These are phyloP conservation scores for Bassia scoparia DNA, from an alignment of 148 eudicot genomes.

Conservation along the genomic window DNA sequence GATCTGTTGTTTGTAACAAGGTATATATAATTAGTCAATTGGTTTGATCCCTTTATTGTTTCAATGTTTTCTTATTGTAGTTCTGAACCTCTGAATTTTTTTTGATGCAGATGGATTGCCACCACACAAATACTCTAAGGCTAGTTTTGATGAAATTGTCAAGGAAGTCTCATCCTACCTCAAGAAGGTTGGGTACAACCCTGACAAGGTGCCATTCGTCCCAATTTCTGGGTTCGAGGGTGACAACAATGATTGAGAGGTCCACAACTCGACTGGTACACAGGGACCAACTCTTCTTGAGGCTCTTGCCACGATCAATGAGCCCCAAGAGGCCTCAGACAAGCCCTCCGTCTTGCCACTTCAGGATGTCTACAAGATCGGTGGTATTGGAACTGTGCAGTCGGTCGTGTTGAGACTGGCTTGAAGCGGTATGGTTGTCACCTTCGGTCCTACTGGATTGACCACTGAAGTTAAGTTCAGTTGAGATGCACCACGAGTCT, in stretches of 20 bases:
- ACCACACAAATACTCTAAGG: conserved; percentile 33
- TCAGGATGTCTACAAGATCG: conserved; percentile 43
- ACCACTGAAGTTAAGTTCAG: conserved; percentile 45
- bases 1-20: conserved; percentile 42
- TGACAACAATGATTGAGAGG: conserved; percentile 41
- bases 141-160: conserved; percentile 30
- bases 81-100: not conserved
- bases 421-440: conserved; percentile 39
- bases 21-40: conserved; percentile 11
- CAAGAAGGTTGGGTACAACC: conserved; percentile 45
- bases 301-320: conserved; percentile 29
- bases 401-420: conserved; percentile 41
- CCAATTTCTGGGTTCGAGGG: conserved; percentile 40
- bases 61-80: not conserved
- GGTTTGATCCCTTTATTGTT: not conserved
- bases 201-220: conserved; percentile 35
- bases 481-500: conserved; percentile 44
- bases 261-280: conserved; percentile 41
- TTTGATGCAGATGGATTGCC: conserved; percentile 31
- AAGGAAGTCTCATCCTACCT: conserved; percentile 35
- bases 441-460: conserved; percentile 39
- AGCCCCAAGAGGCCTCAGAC: conserved; percentile 40
- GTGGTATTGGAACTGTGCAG: conserved; percentile 41
- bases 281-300: conserved; percentile 45
- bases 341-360: conserved; percentile 42